Conservation (phyloP, 2,329 filamentous ascomycete genomes). For the Lachnellula cervina region DNA sequence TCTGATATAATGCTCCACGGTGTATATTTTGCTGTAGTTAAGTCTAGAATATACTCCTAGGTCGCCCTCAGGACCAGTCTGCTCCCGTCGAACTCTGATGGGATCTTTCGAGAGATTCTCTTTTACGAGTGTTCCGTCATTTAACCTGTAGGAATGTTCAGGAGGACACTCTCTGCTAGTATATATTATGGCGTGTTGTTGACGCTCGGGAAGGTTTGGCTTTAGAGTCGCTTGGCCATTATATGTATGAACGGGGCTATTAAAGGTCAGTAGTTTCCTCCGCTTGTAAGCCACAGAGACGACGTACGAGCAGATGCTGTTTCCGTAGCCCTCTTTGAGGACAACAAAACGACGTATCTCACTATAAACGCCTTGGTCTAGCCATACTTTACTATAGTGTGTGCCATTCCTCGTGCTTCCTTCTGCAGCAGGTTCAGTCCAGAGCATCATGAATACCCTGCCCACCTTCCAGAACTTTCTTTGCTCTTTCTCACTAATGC, state of each 20-base stretch:
- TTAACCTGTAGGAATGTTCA: constrained; percentile 3
- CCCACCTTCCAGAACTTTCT: constrained; percentile 22
- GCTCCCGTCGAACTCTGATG: constrained; percentile 16
- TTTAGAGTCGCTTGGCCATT: constrained; percentile 21
- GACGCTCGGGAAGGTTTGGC: constrained; percentile 16
- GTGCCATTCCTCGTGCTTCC: constrained; percentile 9
- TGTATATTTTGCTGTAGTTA: constrained; percentile 28
- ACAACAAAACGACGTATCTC: constrained; percentile 26
- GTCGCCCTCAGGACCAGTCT: constrained; percentile 7
- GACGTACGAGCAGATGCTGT: constrained; percentile 24
- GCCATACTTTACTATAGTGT: constrained; percentile 10
- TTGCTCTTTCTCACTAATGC: constrained; percentile 11
- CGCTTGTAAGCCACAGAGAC: background rate
- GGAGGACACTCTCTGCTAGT: constrained; percentile 11
- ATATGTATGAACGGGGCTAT: constrained; percentile 25
- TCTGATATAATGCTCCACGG: constrained; percentile 25
- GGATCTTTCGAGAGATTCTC: constrained; percentile 19
- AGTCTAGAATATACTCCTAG: constrained; percentile 18
- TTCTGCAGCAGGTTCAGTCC: constrained; percentile 22
- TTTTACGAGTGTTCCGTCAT: constrained; percentile 7
- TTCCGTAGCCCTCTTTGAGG: constrained; percentile 15
- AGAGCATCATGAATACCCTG: constrained; percentile 25
- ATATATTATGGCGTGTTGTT: constrained; percentile 20
- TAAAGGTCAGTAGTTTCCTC: background rate
- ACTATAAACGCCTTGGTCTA: constrained; percentile 13